Evolutionary conservation across 2,329 filamentous ascomycete species (phyloP).

Genomic region (Alternaria sp.): DNA sequence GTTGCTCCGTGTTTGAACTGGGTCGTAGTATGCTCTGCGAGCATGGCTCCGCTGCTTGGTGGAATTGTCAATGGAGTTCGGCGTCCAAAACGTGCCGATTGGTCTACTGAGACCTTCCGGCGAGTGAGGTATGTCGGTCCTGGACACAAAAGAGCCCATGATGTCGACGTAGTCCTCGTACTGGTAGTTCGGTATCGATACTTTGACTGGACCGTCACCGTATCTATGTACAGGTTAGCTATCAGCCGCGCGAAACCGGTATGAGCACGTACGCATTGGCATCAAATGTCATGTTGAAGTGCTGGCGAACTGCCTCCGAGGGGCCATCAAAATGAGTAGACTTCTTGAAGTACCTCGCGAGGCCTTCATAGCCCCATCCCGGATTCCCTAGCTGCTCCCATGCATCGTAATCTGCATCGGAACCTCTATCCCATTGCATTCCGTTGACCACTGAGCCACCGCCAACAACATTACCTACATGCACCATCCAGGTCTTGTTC

Average conservation of each 20-base stretch:
- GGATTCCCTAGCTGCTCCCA: conserved; percentile 63
- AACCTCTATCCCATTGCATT: conserved; percentile 42
- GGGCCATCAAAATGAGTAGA: conserved; percentile 15
- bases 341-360: conserved; percentile 47
- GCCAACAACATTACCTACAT: conserved; percentile 36
- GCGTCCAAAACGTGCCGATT: conserved; percentile 34
- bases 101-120: conserved; percentile 9
- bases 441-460: conserved; percentile 44
- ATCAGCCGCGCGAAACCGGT: fast-evolving
- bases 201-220: conserved; percentile 20
- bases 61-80: conserved; percentile 16
- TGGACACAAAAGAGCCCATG: conserved; percentile 7
- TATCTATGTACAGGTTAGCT: conserved; percentile 3
- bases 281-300: conserved; percentile 20
- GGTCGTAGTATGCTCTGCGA: conserved; percentile 20
- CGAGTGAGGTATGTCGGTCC: conserved; percentile 11
- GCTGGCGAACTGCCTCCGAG: background rate
- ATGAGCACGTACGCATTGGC: background rate
- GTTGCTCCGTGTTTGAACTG: conserved; percentile 4
- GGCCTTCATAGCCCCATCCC: conserved; percentile 62
- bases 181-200: conserved; percentile 20
- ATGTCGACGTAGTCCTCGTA: conserved; percentile 16
- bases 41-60: conserved; percentile 12
- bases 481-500: conserved; percentile 27
- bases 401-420: conserved; percentile 51